Base-by-base conservation (phyloP, 495 filamentous ascomycete species). In the Hypoxylon fuscum region DNA sequence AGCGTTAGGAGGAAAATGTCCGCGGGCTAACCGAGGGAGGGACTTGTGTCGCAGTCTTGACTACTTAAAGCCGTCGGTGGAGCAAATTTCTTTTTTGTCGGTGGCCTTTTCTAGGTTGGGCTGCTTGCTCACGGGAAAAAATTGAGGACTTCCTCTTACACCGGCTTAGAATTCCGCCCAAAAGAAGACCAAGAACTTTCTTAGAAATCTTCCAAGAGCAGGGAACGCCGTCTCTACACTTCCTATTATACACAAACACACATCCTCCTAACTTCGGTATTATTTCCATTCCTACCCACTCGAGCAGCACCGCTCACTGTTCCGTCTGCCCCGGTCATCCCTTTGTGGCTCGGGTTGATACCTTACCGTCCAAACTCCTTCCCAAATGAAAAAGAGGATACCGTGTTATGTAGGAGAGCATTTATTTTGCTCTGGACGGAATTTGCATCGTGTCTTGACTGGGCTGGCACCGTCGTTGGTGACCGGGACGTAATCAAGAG, bases 211-310 rank as follows among this genome's bases (percentile, higher is more conserved):
- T 47, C 57, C 40, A 25, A 38, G 48, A 37, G 29, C 27, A 62
- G 35, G 53, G 53, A 40, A 54, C 37, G 42, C 15, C 41, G 57
- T 51, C 57, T 57, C 43, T 58, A 47, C 14, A 66, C 63, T 62
- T 58, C 63, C 57, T 66, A 66, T 66, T 66, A 66, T 61, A 61
- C 55, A 65, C 55, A 32, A 45, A 53, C 63, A 62, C 63, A 48
- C 55, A 41, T 44, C 43, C 40, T 22, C 46, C 17, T 35, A 21
- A 37, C n/a, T 40, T 45, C 38, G 38, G 40, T 23, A 52, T 27
- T 35, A 45, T 44, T 38, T 12, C 15, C 43, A 35, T 57, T 20
- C 22, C 57, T 29, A 37, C n/a, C 47, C 62, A 59, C 37, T 25
- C 9, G 41, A 49, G 46, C 41, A 49, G 47, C 32, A 21, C 34